phyloP scores from a whole-genome alignment of 768 basidiomycete species.

The Podaxis sp. region DNA sequence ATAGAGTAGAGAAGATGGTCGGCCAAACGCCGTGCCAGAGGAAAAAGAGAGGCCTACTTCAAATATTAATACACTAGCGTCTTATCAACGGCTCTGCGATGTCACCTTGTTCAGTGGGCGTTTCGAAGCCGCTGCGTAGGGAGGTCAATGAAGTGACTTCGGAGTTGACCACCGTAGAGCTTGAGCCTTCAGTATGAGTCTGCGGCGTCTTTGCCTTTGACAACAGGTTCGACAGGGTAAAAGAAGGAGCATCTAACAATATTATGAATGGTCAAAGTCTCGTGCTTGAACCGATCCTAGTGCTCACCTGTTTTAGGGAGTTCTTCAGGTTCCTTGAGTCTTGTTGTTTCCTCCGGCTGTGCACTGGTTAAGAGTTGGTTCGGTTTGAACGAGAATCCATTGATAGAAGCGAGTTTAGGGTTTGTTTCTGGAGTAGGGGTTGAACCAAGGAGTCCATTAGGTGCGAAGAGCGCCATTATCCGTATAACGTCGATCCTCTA shows the following conservation, averaged over 20 bases:
- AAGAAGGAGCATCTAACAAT: conserved; percentile 3
- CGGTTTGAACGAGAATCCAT: not conserved
- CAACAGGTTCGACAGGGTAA: not conserved
- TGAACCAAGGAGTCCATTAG: conserved; percentile 29
- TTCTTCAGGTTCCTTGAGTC: not conserved
- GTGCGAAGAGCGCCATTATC: conserved; percentile 23
- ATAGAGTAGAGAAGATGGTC: conserved; percentile 18
- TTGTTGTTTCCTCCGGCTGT: not conserved
- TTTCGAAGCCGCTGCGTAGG: not conserved
- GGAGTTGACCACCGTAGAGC: not conserved
- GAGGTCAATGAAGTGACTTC: conserved; percentile 1
- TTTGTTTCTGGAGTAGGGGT: not conserved
- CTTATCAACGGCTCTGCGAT: not conserved
- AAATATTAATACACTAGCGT: not conserved
- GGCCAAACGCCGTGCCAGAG: conserved; percentile 18
- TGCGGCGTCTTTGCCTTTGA: conserved; percentile 13
- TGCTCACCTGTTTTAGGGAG: not conserved
- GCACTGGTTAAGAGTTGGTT: not conserved
- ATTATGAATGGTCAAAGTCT: not conserved
- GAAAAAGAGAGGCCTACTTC: not conserved
- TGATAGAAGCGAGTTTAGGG: not conserved
- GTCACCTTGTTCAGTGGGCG: not conserved
- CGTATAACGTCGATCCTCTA: not conserved
- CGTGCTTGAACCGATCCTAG: not conserved
- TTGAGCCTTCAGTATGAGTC: not conserved